Percentiles rank a stretch among this genome's conserved stretches.
These are phyloP conservation scores for Acacia acuminata DNA, from an alignment of 306 rosid genomes.

Conservation along the genomic window DNA sequence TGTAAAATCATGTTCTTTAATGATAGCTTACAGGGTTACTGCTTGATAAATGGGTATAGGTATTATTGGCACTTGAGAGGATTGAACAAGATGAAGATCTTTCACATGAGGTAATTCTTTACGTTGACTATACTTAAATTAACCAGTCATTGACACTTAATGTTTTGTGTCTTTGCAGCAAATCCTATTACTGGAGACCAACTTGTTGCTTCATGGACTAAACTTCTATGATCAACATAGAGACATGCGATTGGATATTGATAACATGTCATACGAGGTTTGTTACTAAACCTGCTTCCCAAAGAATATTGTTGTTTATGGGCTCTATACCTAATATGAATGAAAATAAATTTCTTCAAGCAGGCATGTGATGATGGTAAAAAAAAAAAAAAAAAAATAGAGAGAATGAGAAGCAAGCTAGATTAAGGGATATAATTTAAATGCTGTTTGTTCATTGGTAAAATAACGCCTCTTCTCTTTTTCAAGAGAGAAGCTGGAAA, in stretches of 20 bases:
- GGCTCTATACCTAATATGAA: conserved; percentile 12
- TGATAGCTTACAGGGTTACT: background rate
- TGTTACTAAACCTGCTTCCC: conserved; percentile 24
- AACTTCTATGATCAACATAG: conserved; percentile 87
- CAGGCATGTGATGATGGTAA: background rate
- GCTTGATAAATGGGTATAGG: conserved; percentile 47
- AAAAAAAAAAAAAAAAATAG: background rate
- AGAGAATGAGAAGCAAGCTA: background rate
- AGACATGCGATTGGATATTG: conserved; percentile 97
- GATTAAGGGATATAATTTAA: conserved; percentile 3
- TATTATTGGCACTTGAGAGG: conserved; percentile 88
- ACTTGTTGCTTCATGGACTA: conserved; percentile 74
- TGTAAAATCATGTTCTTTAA: background rate
- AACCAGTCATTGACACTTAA: conserved; percentile 23
- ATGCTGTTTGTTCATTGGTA: background rate
- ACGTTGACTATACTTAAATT: conserved; percentile 8
- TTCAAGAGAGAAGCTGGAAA: conserved; percentile 15
- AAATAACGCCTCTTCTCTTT: conserved; percentile 3
- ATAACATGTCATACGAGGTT: conserved; percentile 99
- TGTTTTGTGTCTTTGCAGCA: conserved; percentile 59
- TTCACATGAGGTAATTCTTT: conserved; percentile 74
- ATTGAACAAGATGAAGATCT: conserved; percentile 95
- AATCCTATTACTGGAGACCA: conserved; percentile 80
- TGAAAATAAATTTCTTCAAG: conserved; percentile 18
- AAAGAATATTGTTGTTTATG: background rate